phyloP scores from a whole-genome alignment of 805 yeast species.

The Tetrapisispora fleetii region DNA sequence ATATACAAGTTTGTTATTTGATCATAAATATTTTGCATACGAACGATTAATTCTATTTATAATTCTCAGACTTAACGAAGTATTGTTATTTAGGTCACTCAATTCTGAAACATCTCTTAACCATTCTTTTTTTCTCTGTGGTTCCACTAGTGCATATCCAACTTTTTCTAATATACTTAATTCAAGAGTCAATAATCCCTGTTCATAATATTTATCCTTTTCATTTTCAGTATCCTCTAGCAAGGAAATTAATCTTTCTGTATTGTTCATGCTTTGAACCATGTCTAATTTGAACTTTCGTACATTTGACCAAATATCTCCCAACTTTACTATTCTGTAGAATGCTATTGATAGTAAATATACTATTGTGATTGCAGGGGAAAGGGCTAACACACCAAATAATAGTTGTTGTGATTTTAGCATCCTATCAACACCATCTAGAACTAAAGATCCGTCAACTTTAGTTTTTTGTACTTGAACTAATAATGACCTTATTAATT shows the following conservation, averaged over 20 bases:
- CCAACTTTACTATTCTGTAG: slow-evolving; percentile 20
- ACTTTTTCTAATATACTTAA: slow-evolving; percentile 44
- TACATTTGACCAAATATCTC: slow-evolving; percentile 20
- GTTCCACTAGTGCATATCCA: slow-evolving; percentile 44
- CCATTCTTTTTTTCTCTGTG: slow-evolving; percentile 44
- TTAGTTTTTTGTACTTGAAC: slow-evolving; percentile 94
- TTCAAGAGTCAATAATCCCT: slow-evolving; percentile 62
- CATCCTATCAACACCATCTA: slow-evolving; percentile 82
- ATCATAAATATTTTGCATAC: slow-evolving; percentile 33
- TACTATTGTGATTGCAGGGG: slow-evolving; percentile 61
- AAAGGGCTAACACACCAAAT: slow-evolving; percentile 83
- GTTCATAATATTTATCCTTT: slow-evolving; percentile 28
- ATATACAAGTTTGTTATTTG: background rate
- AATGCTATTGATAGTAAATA: slow-evolving; percentile 35
- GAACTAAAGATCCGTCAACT: slow-evolving; percentile 87
- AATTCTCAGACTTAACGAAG: slow-evolving; percentile 36
- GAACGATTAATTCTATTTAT: slow-evolving; percentile 53
- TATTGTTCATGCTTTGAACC: slow-evolving; percentile 40
- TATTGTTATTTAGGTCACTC: slow-evolving; percentile 32
- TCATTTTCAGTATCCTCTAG: slow-evolving; percentile 19
- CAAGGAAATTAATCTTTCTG: slow-evolving; percentile 42
- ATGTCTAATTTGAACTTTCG: slow-evolving; percentile 16
- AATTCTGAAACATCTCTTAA: slow-evolving; percentile 53
- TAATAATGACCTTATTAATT: slow-evolving; percentile 62
- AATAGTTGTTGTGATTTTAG: slow-evolving; percentile 86